Evolutionary conservation across 2,329 filamentous ascomycete genomes (phyloP).

Genomic region (Cladobotryum protrusum): DNA sequence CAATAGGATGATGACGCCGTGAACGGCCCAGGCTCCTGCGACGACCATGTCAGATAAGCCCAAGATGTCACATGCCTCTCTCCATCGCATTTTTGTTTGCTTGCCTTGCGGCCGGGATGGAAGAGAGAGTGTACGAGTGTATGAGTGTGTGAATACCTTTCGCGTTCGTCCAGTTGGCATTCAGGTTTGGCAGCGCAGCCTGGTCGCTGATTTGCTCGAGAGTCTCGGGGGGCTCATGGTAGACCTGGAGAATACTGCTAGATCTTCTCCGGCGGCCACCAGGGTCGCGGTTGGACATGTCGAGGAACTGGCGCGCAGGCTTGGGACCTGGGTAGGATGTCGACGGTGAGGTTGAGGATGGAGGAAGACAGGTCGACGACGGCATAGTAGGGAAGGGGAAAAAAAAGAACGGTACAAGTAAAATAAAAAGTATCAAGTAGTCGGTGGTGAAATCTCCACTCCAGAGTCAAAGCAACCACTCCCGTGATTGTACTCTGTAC

Average conservation of each 20-base stretch:
- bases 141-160: constrained; percentile 64
- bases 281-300: constrained; percentile 56
- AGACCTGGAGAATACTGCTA: constrained; percentile 87
- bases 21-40: constrained; percentile 93
- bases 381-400: constrained; percentile 27
- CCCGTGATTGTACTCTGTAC: constrained; percentile 1
- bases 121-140: not conserved
- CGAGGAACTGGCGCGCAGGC: constrained; percentile 54
- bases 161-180: constrained; percentile 97
- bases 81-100: not conserved
- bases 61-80: constrained; percentile 2
- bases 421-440: constrained; percentile 30
- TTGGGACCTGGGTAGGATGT: constrained; percentile 82
- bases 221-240: constrained; percentile 93
- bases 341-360: constrained; percentile 67
- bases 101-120: too few species aligned
- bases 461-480: not conserved
- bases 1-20: constrained; percentile 83
- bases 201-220: constrained; percentile 98
- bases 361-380: constrained; percentile 96
- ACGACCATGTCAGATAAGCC: not conserved
- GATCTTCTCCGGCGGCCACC: constrained; percentile 81
- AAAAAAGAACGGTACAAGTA: too few species aligned
- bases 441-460: constrained; percentile 18
- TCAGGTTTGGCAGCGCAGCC: constrained; percentile 87